phyloP scores from a whole-genome alignment of 2,329 filamentous ascomycete genomes.

The Myrmaecium sp. region DNA sequence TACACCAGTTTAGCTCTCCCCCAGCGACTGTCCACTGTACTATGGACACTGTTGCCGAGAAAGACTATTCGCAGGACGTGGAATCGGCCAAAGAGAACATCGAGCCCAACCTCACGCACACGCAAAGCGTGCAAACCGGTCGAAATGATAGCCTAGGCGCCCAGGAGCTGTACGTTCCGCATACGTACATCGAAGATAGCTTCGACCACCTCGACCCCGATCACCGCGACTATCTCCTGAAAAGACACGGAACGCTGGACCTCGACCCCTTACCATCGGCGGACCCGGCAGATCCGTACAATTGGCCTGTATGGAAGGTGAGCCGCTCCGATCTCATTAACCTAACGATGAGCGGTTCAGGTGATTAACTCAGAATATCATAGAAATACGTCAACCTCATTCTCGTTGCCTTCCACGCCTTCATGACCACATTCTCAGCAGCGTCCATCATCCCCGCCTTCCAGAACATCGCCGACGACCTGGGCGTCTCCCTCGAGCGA shows the following conservation, averaged over 20 bases:
- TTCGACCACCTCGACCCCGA: slow-evolving; percentile 20
- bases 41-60: no score
- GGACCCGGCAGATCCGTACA: slow-evolving; percentile 36
- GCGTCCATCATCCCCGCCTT: slow-evolving; percentile 38
- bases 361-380: not conserved
- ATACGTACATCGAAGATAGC: slow-evolving; percentile 11
- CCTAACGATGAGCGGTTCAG: slow-evolving; percentile 1
- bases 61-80: no score
- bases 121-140: not conserved
- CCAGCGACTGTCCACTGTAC: no score
- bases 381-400: slow-evolving; percentile 36
- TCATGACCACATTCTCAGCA: slow-evolving; percentile 40
- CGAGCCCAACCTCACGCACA: not conserved
- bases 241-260: slow-evolving; percentile 36
- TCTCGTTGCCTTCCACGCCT: slow-evolving; percentile 39
- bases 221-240: slow-evolving; percentile 33
- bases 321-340: slow-evolving; percentile 1
- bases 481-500: slow-evolving; percentile 30
- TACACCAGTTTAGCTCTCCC: no score
- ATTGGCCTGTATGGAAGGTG: slow-evolving; percentile 37
- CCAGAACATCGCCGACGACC: slow-evolving; percentile 33
- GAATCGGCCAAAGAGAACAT: no score
- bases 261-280: slow-evolving; percentile 36
- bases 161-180: slow-evolving; percentile 2
- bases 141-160: not conserved